Conservation (phyloP, 2,329 filamentous ascomycete species). For the Thelonectria olida region DNA sequence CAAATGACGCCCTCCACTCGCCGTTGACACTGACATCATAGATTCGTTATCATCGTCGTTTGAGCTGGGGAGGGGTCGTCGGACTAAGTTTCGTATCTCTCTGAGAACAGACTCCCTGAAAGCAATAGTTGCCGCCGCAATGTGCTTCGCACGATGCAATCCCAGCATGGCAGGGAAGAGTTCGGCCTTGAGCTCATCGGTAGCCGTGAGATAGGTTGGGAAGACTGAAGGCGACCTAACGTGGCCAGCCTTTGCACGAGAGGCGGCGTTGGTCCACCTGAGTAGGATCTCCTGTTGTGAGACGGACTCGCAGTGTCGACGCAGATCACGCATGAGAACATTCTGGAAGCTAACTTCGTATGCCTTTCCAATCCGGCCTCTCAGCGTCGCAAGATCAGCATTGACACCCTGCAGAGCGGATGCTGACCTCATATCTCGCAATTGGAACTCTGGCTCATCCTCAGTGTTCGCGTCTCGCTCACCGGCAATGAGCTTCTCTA, state of each 20-base stretch:
- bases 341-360: slow-evolving; percentile 85
- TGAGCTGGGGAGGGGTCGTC: slow-evolving; percentile 87
- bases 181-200: slow-evolving; percentile 74
- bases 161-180: slow-evolving; percentile 79
- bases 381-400: slow-evolving; percentile 78
- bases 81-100: slow-evolving; percentile 87
- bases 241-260: slow-evolving; percentile 74
- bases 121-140: slow-evolving; percentile 80
- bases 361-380: slow-evolving; percentile 83
- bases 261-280: slow-evolving; percentile 83
- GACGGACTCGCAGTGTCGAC: slow-evolving; percentile 80
- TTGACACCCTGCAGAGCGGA: slow-evolving; percentile 83
- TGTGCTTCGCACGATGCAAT: slow-evolving; percentile 82
- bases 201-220: slow-evolving; percentile 81
- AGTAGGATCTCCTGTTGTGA: slow-evolving; percentile 78
- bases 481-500: slow-evolving; percentile 85
- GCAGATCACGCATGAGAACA: slow-evolving; percentile 80
- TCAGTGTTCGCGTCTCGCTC: slow-evolving; percentile 57
- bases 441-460: slow-evolving; percentile 44
- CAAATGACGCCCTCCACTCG: slow-evolving; percentile 71
- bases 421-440: slow-evolving; percentile 78
- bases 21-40: slow-evolving; percentile 84
- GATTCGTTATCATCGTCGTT: slow-evolving; percentile 94
- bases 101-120: slow-evolving; percentile 86
- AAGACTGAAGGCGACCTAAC: slow-evolving; percentile 73